phyloP scores from a whole-genome alignment of 2,329 filamentous ascomycete genomes.

The Aspergillus intermedius region DNA sequence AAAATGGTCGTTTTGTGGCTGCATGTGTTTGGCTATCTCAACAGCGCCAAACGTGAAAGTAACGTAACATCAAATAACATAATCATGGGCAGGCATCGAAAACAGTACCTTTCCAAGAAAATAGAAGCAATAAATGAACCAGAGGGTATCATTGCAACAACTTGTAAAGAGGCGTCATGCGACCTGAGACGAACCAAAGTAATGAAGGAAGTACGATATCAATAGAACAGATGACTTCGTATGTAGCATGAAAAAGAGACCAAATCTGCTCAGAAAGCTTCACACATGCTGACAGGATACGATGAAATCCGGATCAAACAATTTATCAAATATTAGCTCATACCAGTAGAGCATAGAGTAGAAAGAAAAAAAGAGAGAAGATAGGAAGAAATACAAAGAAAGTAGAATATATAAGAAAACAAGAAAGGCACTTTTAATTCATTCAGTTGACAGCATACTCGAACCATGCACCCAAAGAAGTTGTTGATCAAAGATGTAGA shows the following conservation, averaged over 20 bases:
- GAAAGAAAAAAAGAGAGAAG: background rate
- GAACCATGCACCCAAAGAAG: constrained; percentile 26
- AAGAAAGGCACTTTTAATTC: constrained; percentile 31
- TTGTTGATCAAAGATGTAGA: constrained; percentile 23
- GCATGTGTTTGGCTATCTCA: too few relatives aligned
- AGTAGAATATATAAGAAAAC: constrained; percentile 11
- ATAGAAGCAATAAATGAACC: too few relatives aligned
- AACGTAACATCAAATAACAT: too few relatives aligned
- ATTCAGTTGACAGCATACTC: constrained; percentile 22
- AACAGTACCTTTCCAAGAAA: too few relatives aligned
- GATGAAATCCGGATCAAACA: constrained; percentile 15
- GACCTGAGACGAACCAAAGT: too few relatives aligned
- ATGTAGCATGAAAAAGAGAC: background rate
- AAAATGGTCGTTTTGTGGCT: too few relatives aligned
- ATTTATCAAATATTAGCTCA: constrained; percentile 8
- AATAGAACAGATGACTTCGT: too few relatives aligned
- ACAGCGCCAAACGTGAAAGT: too few relatives aligned
- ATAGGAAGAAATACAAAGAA: constrained; percentile 11
- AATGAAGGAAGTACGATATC: too few relatives aligned
- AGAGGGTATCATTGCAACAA: too few relatives aligned
- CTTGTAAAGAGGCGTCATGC: too few relatives aligned
- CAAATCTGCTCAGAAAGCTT: constrained; percentile 8
- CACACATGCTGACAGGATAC: constrained; percentile 19
- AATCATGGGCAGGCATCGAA: too few relatives aligned
- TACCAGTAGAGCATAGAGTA: background rate